Evolutionary conservation across 108 stramenopile genomes (phyloP), one percentile per base, ranked within the genome.

Genomic region (Cyclotella baltica): DNA sequence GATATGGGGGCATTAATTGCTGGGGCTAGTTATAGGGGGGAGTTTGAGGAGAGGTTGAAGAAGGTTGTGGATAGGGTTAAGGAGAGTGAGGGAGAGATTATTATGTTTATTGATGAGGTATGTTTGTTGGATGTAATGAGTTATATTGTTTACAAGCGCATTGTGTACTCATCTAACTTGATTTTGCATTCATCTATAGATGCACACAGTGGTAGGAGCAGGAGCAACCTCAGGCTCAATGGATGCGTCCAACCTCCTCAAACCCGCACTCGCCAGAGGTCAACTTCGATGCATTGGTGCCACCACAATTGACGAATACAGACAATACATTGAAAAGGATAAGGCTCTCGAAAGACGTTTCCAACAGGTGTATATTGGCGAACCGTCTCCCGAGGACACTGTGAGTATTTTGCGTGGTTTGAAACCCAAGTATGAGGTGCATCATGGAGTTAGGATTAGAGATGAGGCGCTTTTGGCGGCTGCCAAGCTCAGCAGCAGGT

Each of bases 21-120:
- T 18, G 99, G 99, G 38, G 98, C 99, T 10, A 97, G 88, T 64
- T 98, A 97, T 85, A 85, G 99, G 35, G 99, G 99, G 56, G 98
- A 99, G 79, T 99, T 99, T 77, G 99, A 99, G 78, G 99, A 99
- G 82, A 90, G 99, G 50, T 86, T 99, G 28, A 99, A 99, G 87
- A 93, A 96, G 43, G 99, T 99, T 9, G 78, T 99, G 73, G 97
- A 98, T 73, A 96, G 98, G 63, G 97, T 99, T 8, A 89, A 92
- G 62, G 90, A 95, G 28, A 91, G 95, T 68, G 93, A 98, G 29
- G 98, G 98, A 29, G 92, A 96, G 62, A 93, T 99, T 64, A 92
- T 99, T 62, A 74, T 99, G 33, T 99, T 99, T 82, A 98, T 99
- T 73, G 99, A 99, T 86, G 99, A 99, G 75, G 75, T 76, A 35